phyloP scores from a whole-genome alignment of 1,284 basidiomycete species.

The Malassezia psittaci region DNA sequence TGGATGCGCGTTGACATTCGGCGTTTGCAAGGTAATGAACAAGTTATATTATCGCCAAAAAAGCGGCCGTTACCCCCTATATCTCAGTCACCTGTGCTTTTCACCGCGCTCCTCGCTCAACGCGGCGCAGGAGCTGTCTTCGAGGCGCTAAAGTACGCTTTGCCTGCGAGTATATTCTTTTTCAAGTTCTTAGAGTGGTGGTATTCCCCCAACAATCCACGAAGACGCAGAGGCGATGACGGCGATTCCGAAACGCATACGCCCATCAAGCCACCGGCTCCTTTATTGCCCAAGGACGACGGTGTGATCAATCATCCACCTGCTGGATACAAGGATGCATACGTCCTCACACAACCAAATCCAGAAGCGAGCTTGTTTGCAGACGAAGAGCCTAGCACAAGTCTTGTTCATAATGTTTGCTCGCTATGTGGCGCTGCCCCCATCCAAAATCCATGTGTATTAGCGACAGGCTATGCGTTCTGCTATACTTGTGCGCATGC shows the following conservation, averaged over 20 bases:
- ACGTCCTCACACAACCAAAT: constrained; percentile 20
- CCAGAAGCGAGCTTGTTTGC: constrained; percentile 5
- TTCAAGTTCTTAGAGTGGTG: constrained; percentile 99
- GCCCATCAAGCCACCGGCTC: constrained; percentile 27
- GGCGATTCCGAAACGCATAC: constrained; percentile 55
- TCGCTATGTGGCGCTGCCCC: constrained; percentile 62
- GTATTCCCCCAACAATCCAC: constrained; percentile 85
- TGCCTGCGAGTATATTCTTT: constrained; percentile 87
- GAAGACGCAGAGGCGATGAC: constrained; percentile 49
- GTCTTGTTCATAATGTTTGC: constrained; percentile 63
- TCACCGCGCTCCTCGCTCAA: constrained; percentile 17
- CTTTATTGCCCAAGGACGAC: constrained; percentile 14
- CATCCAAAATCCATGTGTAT: constrained; percentile 76
- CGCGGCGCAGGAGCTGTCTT: constrained; percentile 26
- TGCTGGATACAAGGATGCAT: constrained; percentile 17
- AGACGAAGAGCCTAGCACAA: constrained; percentile 2
- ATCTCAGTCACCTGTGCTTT: constrained; percentile 16
- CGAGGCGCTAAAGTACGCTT: constrained; percentile 59
- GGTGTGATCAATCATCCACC: constrained; percentile 18
- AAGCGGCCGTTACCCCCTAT: not conserved
- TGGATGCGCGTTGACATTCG: constrained; percentile 74
- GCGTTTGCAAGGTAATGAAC: constrained; percentile 54
- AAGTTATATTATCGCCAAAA: not conserved
- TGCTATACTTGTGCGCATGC: constrained; percentile 87
- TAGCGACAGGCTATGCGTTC: constrained; percentile 87